These are phyloP conservation scores for Auriscalpium orientale DNA, from an alignment of 768 basidiomycete species.

Conservation along the genomic window DNA sequence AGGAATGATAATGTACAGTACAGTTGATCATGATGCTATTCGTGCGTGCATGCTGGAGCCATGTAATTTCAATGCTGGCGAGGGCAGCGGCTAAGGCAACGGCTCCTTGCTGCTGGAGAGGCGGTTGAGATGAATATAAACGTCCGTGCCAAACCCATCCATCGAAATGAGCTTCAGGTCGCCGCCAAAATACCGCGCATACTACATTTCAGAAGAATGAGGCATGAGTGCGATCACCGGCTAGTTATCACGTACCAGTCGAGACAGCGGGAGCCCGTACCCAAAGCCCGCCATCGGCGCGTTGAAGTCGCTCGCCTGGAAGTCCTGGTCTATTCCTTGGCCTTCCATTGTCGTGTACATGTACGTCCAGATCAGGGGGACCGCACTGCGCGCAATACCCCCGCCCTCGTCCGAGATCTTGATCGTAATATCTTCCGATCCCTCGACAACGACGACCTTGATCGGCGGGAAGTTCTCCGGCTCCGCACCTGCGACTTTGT, in stretches of 20 bases:
- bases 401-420: conserved; percentile 98
- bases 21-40: too few relatives aligned
- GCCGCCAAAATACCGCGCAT: conserved; percentile 92
- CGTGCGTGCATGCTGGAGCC: too few relatives aligned
- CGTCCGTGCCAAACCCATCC: conserved; percentile 97
- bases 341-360: conserved; percentile 87
- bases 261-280: conserved; percentile 86
- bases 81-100: conserved; percentile 30
- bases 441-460: conserved; percentile 92
- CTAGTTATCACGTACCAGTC: conserved; percentile 53
- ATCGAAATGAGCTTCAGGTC: conserved; percentile 92
- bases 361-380: conserved; percentile 97
- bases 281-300: conserved; percentile 98
- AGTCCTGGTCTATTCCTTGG: conserved; percentile 67
- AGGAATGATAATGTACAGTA: too few relatives aligned
- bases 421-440: conserved; percentile 98
- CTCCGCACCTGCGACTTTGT: conserved; percentile 27
- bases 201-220: conserved; percentile 34
- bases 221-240: neutral
- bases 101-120: conserved; percentile 80
- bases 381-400: conserved; percentile 81
- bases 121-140: conserved; percentile 86
- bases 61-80: too few relatives aligned
- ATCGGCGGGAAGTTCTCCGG: conserved; percentile 82
- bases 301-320: conserved; percentile 84